A percentile compares a stretch with the other conserved stretches of the same genome.
Evolutionary conservation across 2,329 filamentous ascomycete genomes (phyloP).

Genomic region (Hyphodiscus sp.): DNA sequence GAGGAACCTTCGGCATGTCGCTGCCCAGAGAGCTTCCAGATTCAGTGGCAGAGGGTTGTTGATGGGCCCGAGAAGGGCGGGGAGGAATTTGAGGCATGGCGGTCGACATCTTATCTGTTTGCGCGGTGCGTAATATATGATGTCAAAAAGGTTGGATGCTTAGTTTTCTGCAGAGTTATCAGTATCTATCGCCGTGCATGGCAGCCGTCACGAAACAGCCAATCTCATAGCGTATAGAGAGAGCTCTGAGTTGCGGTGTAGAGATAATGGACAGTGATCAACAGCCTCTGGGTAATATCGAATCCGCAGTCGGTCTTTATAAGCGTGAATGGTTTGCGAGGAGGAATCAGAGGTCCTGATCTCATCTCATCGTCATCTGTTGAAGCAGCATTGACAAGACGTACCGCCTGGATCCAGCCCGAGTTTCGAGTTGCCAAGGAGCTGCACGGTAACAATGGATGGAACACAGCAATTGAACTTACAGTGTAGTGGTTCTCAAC

Average conservation of each 20-base stretch:
- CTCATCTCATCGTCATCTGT: neutral
- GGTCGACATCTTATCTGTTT: conserved; percentile 33
- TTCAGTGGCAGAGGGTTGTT: conserved; percentile 32
- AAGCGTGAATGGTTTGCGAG: neutral
- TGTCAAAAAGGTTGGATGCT: neutral
- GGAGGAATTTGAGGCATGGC: conserved; percentile 49
- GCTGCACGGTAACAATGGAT: neutral
- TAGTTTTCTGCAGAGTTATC: neutral
- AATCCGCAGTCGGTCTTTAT: neutral
- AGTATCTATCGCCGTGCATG: neutral
- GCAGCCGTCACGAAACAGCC: conserved; percentile 8
- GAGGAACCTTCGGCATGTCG: conserved; percentile 67
- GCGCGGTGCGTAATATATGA: too few relatives aligned
- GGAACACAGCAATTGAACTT: conserved; percentile 1
- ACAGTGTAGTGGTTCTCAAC: conserved; percentile 8
- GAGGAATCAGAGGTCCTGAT: neutral
- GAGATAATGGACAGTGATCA: conserved; percentile 2
- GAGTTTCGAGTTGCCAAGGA: neutral
- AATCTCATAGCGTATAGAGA: conserved; percentile 1
- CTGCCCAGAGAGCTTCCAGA: conserved; percentile 26
- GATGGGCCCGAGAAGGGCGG: conserved; percentile 50
- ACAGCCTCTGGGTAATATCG: neutral
- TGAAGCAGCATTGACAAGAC: neutral
- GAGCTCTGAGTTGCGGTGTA: neutral
- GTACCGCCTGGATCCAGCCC: neutral